phyloP scores from a whole-genome alignment of 2,329 filamentous ascomycete genomes.

The Ascochyta viciae-villosae region DNA sequence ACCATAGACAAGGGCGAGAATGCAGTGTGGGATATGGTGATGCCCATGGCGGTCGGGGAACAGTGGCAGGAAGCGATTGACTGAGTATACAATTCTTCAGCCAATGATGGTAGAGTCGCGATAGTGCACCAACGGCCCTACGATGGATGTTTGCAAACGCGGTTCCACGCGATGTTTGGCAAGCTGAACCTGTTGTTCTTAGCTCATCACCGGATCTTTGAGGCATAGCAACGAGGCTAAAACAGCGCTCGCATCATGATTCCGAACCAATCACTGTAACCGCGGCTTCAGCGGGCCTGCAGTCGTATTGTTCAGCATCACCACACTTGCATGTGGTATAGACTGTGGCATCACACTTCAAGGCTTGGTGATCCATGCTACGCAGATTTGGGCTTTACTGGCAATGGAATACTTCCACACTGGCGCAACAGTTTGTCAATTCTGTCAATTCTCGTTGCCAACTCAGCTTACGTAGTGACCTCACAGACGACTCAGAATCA shows the following conservation, averaged over 20 bases:
- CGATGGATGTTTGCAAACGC: background rate
- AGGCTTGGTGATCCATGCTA: no score
- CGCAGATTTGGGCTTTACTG: no score
- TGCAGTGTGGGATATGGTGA: slow-evolving; percentile 28
- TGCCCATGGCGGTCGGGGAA: slow-evolving; percentile 23
- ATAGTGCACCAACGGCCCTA: background rate
- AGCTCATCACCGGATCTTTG: background rate
- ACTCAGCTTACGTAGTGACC: no score
- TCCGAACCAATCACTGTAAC: background rate
- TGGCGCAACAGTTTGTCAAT: no score
- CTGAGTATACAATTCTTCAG: background rate
- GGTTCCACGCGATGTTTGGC: background rate
- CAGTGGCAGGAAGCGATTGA: background rate
- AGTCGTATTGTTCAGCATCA: background rate
- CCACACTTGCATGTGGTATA: background rate
- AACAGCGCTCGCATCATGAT: background rate
- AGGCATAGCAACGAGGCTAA: slow-evolving; percentile 3
- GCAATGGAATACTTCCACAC: no score
- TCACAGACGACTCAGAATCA: no score
- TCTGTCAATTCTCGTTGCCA: no score
- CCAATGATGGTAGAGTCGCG: background rate
- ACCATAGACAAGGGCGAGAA: slow-evolving; percentile 47
- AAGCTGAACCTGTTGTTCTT: background rate
- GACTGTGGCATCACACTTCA: background rate
- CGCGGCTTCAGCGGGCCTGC: background rate